Percentiles rank a stretch among this genome's conserved stretches.
These are phyloP conservation scores for Saccharomyces hybrid DNA, from an alignment of 1,139 yeast species.

Conservation along the genomic window DNA sequence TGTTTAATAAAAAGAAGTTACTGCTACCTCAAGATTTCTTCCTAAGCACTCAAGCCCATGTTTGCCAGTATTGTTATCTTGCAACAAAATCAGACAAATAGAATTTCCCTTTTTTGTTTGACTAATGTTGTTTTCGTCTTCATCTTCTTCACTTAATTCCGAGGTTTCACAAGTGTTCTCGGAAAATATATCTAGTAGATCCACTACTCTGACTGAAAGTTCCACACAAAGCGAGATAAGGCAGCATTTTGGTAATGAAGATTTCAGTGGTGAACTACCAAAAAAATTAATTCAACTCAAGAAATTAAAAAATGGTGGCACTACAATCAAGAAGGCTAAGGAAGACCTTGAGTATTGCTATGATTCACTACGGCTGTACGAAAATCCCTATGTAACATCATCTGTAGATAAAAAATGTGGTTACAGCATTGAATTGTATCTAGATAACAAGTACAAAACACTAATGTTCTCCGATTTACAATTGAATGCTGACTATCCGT, in stretches of 20 bases:
- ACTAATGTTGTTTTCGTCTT: not conserved
- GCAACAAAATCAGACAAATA: not conserved
- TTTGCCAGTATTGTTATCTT: not conserved
- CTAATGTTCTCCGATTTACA: conserved; percentile 1
- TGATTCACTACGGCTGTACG: conserved; percentile 9
- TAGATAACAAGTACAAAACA: conserved; percentile 3
- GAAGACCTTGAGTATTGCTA: conserved; percentile 12
- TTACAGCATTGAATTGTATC: not conserved
- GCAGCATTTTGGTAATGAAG: not conserved
- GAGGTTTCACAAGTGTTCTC: not conserved
- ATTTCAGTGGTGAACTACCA: not conserved
- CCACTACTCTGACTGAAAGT: not conserved
- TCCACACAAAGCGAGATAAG: not conserved
- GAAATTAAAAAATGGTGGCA: conserved; percentile 14
- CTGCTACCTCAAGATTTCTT: not conserved
- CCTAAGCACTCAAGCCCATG: not conserved
- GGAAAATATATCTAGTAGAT: not conserved
- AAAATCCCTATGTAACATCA: conserved; percentile 12
- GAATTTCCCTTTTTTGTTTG: not conserved
- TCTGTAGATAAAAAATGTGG: conserved; percentile 7
- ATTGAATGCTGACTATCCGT: not conserved
- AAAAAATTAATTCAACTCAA: conserved; percentile 7
- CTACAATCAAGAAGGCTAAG: conserved; percentile 13
- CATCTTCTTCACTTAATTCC: not conserved
- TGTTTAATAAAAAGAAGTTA: not conserved